Base-by-base conservation (phyloP, 2,329 filamentous ascomycete species). In the Aphanoascus verrucosus region DNA sequence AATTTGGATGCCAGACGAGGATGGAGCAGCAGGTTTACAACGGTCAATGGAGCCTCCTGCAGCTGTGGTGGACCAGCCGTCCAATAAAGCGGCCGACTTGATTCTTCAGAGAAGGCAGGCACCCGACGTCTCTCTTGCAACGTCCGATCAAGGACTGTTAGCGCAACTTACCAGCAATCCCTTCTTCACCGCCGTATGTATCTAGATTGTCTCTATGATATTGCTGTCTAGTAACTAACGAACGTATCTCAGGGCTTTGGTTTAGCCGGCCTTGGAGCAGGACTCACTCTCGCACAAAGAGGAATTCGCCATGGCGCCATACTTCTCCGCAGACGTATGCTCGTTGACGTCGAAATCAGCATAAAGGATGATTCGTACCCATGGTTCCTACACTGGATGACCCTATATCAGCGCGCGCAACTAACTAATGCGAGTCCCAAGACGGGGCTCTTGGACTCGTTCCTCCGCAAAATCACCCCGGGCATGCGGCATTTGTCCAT, bases 351-450 rank as follows among this genome's bases (percentile, higher is more conserved):
- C 63, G 93, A 98, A 70, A 95, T 98, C 69, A 91, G 87, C 68
- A 86, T 88, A 65, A 87, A 91, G 63, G 93, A 98, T 71, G 83
- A 88, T 43, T 90, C 91, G 1, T 98, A 97, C 67, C 83, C 83
- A 40, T 97, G 90, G 91, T 82, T 98, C 41, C 77, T 98, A 8
- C 84, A 90, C 59, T 98, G 93, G 90, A 86, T 98, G 67, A 90
- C 89, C 5, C 79, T 88, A 53, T 88, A 88, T 59, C 87, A 89
- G 49, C 78, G 82, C 52, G 64, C 74, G 63, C 61, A 86, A 76
- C 57, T 85, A 77, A 64, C 71, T 9, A 49, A 43, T 14, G 41
- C 51, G 12, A 49, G 69, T 55, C 65, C 64, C 60, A 64, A 66
- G 62, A 59, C 75, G 35, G 62, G 67, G 35, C 64, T 77, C 0